Conservation (phyloP, 768 basidiomycete species). For the Gymnopilus junonius region DNA sequence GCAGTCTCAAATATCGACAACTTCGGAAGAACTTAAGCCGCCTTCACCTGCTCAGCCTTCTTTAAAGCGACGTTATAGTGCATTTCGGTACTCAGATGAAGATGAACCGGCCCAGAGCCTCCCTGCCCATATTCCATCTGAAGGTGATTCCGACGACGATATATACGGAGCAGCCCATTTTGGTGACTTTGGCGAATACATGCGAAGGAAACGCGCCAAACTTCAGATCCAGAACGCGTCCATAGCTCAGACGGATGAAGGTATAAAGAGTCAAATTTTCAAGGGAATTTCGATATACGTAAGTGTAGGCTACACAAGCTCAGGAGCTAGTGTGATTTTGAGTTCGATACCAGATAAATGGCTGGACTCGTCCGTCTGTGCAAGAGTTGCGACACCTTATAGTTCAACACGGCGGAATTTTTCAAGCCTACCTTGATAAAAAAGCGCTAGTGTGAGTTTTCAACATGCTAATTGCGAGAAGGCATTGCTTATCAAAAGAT, state of each 20-base stretch:
- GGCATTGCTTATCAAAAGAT: not conserved
- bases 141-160: constrained; percentile 31
- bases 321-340: not conserved
- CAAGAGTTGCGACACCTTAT: constrained; percentile 85
- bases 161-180: constrained; percentile 82
- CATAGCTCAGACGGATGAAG: constrained; percentile 26
- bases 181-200: constrained; percentile 87
- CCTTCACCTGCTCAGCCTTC: constrained; percentile 45
- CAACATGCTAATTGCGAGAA: not conserved
- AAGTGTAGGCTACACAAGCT: constrained; percentile 30
- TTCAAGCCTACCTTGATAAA: constrained; percentile 82
- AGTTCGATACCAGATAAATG: constrained; percentile 70
- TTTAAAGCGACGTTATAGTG: constrained; percentile 40
- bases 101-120: not conserved
- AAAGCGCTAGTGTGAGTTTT: constrained; percentile 70
- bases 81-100: constrained; percentile 21
- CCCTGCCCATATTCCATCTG: not conserved
- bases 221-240: constrained; percentile 78
- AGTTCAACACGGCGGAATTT: constrained; percentile 80
- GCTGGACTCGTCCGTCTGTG: constrained; percentile 85
- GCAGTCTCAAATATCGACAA: constrained; percentile 15
- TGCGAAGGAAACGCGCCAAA: constrained; percentile 90
- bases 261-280: constrained; percentile 58
- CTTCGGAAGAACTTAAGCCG: constrained; percentile 34
- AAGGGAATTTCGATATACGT: constrained; percentile 83